Conservation (phyloP, 1,284 basidiomycete genomes). For the Phellinidium pouzarii region DNA sequence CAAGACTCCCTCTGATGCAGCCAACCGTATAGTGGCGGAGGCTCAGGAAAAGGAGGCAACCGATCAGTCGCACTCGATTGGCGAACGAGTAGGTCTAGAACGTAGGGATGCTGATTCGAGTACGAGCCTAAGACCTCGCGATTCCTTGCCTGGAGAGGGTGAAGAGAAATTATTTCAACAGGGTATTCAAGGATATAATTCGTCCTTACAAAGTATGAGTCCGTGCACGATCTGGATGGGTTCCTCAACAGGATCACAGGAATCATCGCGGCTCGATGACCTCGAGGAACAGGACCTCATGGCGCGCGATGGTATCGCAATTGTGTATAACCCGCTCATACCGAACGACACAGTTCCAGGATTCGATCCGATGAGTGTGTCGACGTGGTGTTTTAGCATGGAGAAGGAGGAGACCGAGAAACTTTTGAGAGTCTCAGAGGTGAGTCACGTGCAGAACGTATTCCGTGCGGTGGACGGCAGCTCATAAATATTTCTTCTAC, state of each 20-base stretch:
- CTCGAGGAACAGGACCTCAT: conserved; percentile 32
- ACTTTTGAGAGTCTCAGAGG: conserved; percentile 31
- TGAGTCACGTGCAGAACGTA: conserved; percentile 18
- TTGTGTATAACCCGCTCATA: conserved; percentile 34
- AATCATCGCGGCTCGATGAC: conserved; percentile 30
- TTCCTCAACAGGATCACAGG: conserved; percentile 26
- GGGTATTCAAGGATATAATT: too few relatives aligned
- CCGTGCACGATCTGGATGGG: conserved; percentile 38
- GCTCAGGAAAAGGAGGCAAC: conserved; percentile 24
- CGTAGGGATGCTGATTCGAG: neutral
- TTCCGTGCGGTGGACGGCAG: neutral
- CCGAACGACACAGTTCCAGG: conserved; percentile 30
- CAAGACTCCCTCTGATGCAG: conserved; percentile 4
- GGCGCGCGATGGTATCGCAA: conserved; percentile 33
- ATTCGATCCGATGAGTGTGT: conserved; percentile 32
- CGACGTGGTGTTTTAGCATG: conserved; percentile 36
- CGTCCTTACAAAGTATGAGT: conserved; percentile 19
- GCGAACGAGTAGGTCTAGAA: neutral
- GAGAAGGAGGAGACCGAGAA: conserved; percentile 30
- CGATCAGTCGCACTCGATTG: conserved; percentile 20
- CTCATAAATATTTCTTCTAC: neutral
- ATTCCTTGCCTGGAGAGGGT: neutral
- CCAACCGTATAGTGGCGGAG: conserved; percentile 20
- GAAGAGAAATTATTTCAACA: too few relatives aligned
- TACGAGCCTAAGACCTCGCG: neutral